Conservation (phyloP, 306 rosid species). For the Senna siamea region DNA sequence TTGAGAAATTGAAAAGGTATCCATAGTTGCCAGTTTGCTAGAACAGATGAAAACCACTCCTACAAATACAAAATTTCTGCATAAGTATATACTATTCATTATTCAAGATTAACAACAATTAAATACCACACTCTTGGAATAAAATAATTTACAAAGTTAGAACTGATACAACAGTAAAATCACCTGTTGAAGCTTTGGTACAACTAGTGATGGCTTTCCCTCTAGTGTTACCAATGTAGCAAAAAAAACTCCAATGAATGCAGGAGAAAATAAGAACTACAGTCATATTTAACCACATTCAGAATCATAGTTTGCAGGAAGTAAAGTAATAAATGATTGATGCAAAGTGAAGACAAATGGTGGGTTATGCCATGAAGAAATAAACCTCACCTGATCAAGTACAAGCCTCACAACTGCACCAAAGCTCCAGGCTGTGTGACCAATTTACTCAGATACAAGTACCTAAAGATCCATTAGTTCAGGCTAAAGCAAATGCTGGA, state of each 20-base stretch:
- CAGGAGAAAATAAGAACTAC: conserved; percentile 80
- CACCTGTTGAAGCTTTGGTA: conserved; percentile 93
- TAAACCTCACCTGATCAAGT: conserved; percentile 75
- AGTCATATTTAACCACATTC: conserved; percentile 31
- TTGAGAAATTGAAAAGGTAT: conserved; percentile 93
- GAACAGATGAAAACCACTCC: conserved; percentile 83
- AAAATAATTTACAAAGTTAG: conserved; percentile 2
- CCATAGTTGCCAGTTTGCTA: conserved; percentile 95
- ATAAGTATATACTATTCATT: conserved; percentile 25
- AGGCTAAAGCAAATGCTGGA: conserved; percentile 10
- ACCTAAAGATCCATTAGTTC: conserved; percentile 49
- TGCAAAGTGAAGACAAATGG: conserved; percentile 1
- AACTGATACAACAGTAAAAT: background rate
- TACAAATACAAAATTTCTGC: conserved; percentile 38
- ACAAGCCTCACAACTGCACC: conserved; percentile 78
- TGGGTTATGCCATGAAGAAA: background rate
- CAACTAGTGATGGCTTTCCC: conserved; percentile 66
- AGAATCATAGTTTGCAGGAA: conserved; percentile 16
- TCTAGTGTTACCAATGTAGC: conserved; percentile 74
- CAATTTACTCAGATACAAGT: conserved; percentile 79
- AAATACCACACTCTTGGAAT: conserved; percentile 3
- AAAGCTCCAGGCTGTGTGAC: conserved; percentile 74
- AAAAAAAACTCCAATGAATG: conserved; percentile 74
- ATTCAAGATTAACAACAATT: conserved; percentile 8
- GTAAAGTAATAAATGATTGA: conserved; percentile 21